phyloP scores from a whole-genome alignment of 2,329 filamentous ascomycete genomes.

The Boeremia lycopersici region DNA sequence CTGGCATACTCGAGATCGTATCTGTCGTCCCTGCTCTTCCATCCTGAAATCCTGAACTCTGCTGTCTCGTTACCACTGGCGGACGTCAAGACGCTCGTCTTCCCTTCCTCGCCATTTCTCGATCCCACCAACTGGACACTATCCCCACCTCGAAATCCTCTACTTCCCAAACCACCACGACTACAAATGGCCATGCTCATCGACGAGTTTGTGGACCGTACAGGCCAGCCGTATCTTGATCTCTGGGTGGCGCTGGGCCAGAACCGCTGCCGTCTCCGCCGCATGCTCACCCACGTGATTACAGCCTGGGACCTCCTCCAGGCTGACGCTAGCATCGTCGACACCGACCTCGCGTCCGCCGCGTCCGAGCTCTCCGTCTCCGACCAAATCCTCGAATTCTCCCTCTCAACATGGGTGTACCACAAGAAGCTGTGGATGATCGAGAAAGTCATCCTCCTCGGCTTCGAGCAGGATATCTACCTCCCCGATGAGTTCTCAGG shows the following conservation, averaged over 20 bases:
- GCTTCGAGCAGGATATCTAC: constrained; percentile 93
- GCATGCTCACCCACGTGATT: constrained; percentile 84
- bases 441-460: constrained; percentile 85
- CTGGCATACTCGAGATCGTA: constrained; percentile 82
- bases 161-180: constrained; percentile 70
- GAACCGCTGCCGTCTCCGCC: constrained; percentile 86
- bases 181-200: constrained; percentile 71
- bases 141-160: constrained; percentile 57
- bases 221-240: constrained; percentile 76
- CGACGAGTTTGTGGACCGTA: constrained; percentile 67
- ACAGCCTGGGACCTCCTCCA: constrained; percentile 85
- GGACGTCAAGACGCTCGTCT: constrained; percentile 77
- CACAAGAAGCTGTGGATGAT: constrained; percentile 89
- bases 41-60: constrained; percentile 67
- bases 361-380: constrained; percentile 41
- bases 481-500: constrained; percentile 80
- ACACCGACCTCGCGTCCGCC: constrained; percentile 50
- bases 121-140: constrained; percentile 77
- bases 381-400: constrained; percentile 66
- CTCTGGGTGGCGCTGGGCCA: constrained; percentile 84
- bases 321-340: constrained; percentile 64
- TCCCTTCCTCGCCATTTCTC: constrained; percentile 73
- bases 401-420: constrained; percentile 87
- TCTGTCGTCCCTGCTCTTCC: constrained; percentile 76
- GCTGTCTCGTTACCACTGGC: constrained; percentile 78